Evolutionary conservation across 2,329 filamentous ascomycete species (phyloP).

Genomic region (Cephalotrichum gorgonifer): DNA sequence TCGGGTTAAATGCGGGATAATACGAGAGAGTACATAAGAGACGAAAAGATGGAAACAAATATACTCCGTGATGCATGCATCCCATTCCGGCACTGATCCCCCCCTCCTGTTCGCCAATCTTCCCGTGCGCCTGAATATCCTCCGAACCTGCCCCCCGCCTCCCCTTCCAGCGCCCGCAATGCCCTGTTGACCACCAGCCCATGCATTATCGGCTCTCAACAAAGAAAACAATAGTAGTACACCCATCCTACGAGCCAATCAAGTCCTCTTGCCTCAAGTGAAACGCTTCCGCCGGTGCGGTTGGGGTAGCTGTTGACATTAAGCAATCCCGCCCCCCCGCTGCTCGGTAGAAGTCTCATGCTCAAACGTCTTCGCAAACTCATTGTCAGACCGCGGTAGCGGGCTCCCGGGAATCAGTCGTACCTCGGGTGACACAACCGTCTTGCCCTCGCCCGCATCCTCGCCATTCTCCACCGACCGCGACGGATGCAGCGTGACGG

Average conservation of each 20-base stretch:
- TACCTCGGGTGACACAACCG: constrained; percentile 27
- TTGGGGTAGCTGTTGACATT: background rate
- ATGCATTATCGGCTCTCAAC: too few relatives aligned
- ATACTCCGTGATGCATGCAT: background rate
- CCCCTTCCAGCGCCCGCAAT: too few relatives aligned
- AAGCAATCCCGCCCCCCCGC: background rate
- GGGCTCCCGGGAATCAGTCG: constrained; percentile 42
- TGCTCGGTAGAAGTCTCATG: background rate
- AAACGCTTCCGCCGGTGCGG: background rate
- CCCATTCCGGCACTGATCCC: background rate
- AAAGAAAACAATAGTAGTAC: background rate
- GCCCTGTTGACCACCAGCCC: too few relatives aligned
- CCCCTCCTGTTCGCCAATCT: background rate
- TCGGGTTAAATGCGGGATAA: too few relatives aligned
- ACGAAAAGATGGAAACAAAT: background rate
- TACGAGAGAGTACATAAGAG: background rate
- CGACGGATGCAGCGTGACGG: constrained; percentile 6
- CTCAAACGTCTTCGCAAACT: background rate
- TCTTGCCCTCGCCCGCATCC: constrained; percentile 7
- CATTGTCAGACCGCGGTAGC: constrained; percentile 17
- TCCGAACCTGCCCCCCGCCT: background rate
- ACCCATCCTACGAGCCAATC: background rate
- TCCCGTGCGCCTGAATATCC: background rate
- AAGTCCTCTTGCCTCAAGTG: background rate
- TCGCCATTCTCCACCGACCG: constrained; percentile 7